Percentiles rank a stretch among this genome's conserved stretches.
Conservation (phyloP, 495 filamentous ascomycete genomes). For the Parachaetomium inaequale region DNA sequence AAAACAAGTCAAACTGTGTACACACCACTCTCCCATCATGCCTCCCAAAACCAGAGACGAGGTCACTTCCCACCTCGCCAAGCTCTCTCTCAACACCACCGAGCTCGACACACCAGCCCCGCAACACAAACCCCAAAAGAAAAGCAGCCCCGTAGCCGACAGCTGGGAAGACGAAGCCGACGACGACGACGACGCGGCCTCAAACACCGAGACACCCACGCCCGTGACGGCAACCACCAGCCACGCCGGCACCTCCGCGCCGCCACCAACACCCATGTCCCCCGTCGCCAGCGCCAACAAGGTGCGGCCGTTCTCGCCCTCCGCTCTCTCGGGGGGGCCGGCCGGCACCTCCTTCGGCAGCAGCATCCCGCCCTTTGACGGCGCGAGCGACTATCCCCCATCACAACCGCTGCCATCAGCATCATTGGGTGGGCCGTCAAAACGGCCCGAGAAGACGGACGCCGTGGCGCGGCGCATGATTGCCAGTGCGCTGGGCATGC, state of each 20-base stretch:
- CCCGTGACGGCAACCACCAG: constrained; percentile 13
- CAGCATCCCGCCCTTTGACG: constrained; percentile 15
- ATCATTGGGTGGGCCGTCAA: constrained; percentile 14
- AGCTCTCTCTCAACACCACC: constrained; percentile 37
- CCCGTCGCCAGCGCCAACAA: constrained; percentile 38
- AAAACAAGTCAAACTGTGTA: not conserved
- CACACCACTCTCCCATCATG: constrained; percentile 17
- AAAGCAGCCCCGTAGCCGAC: constrained; percentile 58
- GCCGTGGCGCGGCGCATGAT: constrained; percentile 89
- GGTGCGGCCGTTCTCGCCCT: constrained; percentile 30
- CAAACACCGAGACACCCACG: constrained; percentile 5
- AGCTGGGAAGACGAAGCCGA: constrained; percentile 81
- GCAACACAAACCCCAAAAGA: constrained; percentile 31
- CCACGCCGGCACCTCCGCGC: constrained; percentile 41
- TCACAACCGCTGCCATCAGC: not conserved
- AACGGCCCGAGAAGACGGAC: constrained; percentile 84
- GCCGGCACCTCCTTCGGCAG: too few relatives aligned
- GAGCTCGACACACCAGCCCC: constrained; percentile 5
- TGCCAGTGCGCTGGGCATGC: constrained; percentile 79
- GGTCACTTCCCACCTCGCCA: constrained; percentile 31
- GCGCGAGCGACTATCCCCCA: not conserved
- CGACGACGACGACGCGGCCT: constrained; percentile 43
- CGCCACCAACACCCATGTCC: constrained; percentile 60
- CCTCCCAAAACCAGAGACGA: constrained; percentile 22
- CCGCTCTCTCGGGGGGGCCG: constrained; percentile 18